phyloP scores from a whole-genome alignment of 2,329 filamentous ascomycete species.

The Diaporthe batatas region DNA sequence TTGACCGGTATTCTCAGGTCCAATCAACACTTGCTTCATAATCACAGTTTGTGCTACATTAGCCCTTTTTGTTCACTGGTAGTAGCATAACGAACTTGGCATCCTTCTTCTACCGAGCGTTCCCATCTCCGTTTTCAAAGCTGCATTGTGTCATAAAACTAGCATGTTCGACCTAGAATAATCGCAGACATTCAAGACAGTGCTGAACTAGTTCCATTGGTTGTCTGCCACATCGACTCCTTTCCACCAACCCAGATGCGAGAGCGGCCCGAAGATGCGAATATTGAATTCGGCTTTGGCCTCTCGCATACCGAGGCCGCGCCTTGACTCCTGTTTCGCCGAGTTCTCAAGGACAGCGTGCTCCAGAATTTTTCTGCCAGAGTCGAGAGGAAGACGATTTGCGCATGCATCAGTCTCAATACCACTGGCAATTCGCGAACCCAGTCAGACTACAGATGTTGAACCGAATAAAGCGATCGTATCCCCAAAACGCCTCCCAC shows the following conservation, averaged over 20 bases:
- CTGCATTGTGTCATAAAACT: too few species aligned
- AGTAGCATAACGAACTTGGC: background rate
- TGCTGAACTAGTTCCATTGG: background rate
- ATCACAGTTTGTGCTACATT: background rate
- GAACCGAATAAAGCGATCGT: background rate
- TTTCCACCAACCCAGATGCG: background rate
- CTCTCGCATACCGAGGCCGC: background rate
- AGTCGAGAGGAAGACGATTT: background rate
- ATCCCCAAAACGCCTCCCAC: conserved; percentile 7
- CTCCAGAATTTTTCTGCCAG: background rate
- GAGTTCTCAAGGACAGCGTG: too few species aligned
- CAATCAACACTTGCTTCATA: background rate
- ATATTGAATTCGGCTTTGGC: too few species aligned
- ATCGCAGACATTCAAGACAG: background rate
- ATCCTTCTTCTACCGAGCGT: too few species aligned
- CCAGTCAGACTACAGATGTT: too few species aligned
- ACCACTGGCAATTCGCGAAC: background rate
- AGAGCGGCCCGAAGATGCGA: background rate
- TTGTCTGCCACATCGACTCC: background rate
- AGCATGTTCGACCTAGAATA: too few species aligned
- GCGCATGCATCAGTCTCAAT: background rate
- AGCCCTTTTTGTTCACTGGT: background rate
- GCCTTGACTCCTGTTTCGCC: background rate
- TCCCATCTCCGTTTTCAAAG: too few species aligned
- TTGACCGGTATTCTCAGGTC: background rate